Evolutionary conservation across 1,284 basidiomycete species (phyloP).

Genomic region (Ganoderma multipileum): DNA sequence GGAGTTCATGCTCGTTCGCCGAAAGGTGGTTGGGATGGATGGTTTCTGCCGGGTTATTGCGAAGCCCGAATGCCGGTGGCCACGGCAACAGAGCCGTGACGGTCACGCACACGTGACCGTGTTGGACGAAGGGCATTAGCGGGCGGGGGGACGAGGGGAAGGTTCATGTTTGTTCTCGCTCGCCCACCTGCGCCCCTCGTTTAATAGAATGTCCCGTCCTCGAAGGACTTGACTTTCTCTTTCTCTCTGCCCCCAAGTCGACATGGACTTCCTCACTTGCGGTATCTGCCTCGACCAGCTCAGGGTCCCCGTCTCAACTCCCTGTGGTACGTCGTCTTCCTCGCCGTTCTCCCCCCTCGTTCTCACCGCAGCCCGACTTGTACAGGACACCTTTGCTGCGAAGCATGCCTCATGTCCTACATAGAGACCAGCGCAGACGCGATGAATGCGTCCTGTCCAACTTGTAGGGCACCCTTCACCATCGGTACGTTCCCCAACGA

Average conservation of each 20-base stretch:
- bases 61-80: neutral
- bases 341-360: neutral
- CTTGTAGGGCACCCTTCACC: slow-evolving; percentile 61
- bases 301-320: slow-evolving; percentile 61
- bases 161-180: neutral
- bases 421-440: slow-evolving; percentile 51
- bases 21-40: too few relatives aligned
- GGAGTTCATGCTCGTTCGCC: too few relatives aligned
- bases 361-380: slow-evolving; percentile 4
- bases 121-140: neutral
- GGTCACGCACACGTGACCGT: slow-evolving; percentile 20
- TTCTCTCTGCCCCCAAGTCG: slow-evolving; percentile 1
- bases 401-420: slow-evolving; percentile 56
- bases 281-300: slow-evolving; percentile 65
- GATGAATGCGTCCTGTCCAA: slow-evolving; percentile 57
- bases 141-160: neutral
- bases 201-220: slow-evolving; percentile 3
- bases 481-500: slow-evolving; percentile 48
- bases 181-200: neutral
- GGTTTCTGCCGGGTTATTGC: neutral
- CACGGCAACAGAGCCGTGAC: slow-evolving; percentile 3
- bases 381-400: slow-evolving; percentile 69
- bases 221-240: neutral
- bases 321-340: slow-evolving; percentile 59
- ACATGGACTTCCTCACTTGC: slow-evolving; percentile 53